Evolutionary conservation across 2,329 filamentous ascomycete genomes (phyloP).

Genomic region (Penicillium sp.): DNA sequence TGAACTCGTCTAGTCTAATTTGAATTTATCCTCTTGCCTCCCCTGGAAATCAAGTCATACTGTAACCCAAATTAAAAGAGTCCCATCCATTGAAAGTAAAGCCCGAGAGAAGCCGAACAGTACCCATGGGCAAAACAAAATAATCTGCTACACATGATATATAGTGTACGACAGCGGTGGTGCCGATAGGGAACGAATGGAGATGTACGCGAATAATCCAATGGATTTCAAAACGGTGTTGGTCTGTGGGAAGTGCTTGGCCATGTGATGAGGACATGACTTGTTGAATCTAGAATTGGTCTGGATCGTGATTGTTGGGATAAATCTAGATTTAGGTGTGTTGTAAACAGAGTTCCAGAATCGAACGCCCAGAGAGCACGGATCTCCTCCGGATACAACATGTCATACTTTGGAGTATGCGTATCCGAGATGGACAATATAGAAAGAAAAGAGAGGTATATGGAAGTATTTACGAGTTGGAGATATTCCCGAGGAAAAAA

Average conservation of each 20-base stretch:
- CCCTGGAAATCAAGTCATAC: background rate
- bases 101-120: background rate
- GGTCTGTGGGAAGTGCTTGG: background rate
- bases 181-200: background rate
- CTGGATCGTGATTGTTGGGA: background rate
- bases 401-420: too few species aligned
- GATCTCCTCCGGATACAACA: too few species aligned
- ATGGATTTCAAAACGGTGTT: conserved; percentile 15
- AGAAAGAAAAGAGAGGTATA: background rate
- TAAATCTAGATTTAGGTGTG: background rate
- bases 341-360: background rate
- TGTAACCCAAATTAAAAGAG: too few species aligned
- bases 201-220: background rate
- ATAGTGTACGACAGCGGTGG: conserved; percentile 3
- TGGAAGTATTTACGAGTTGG: background rate
- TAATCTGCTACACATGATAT: background rate
- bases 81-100: background rate
- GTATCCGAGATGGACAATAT: too few species aligned
- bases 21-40: background rate
- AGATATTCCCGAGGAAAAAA: background rate
- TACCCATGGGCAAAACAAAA: too few species aligned
- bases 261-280: conserved; percentile 11
- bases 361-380: too few species aligned
- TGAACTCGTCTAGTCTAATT: background rate
- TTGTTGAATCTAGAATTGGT: background rate